A percentile compares a stretch with the other conserved stretches of the same genome.
Conservation (phyloP, 768 basidiomycete species). For the Wakefieldia striispora region DNA sequence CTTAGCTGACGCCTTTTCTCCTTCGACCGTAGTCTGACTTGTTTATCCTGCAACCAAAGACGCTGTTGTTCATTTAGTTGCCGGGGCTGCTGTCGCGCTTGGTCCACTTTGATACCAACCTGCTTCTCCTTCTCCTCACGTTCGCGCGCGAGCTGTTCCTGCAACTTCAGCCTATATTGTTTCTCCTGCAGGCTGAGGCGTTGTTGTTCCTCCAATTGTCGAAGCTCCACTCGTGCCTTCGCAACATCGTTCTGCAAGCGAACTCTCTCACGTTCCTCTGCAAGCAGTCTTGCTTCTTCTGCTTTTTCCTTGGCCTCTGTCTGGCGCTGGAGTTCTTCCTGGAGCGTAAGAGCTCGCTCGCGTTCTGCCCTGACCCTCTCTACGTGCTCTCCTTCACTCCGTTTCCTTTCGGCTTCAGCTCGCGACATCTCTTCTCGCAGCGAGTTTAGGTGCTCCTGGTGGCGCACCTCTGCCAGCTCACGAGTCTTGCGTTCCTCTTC, state of each 20-base stretch:
- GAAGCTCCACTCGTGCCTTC: slow-evolving; percentile 24
- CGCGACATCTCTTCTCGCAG: slow-evolving; percentile 26
- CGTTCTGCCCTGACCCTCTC: slow-evolving; percentile 26
- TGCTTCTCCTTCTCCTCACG: too few relatives aligned
- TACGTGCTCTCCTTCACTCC: slow-evolving; percentile 19
- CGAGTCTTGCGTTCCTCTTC: slow-evolving; percentile 26
- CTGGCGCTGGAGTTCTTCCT: slow-evolving; percentile 29
- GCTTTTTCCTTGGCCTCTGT: slow-evolving; percentile 23
- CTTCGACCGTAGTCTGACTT: neutral
- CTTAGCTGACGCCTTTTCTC: slow-evolving; percentile 24
- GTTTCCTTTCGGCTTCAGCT: slow-evolving; percentile 23
- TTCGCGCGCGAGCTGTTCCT: too few relatives aligned
- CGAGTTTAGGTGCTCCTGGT: slow-evolving; percentile 29
- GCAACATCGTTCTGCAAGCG: slow-evolving; percentile 29
- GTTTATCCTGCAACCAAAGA: slow-evolving; percentile 15
- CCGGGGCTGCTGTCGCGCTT: too few relatives aligned
- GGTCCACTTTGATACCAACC: too few relatives aligned
- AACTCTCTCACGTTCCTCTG: slow-evolving; percentile 30
- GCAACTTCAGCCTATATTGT: too few relatives aligned
- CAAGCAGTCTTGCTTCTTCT: slow-evolving; percentile 18
- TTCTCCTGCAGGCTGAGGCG: slow-evolving; percentile 8
- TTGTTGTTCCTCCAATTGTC: slow-evolving; percentile 26
- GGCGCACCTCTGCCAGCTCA: slow-evolving; percentile 26
- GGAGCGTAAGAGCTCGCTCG: slow-evolving; percentile 30
- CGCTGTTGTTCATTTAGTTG: too few relatives aligned